These are phyloP conservation scores for Entoloma clypeatum DNA, from an alignment of 1,284 basidiomycete genomes.

Conservation along the genomic window DNA sequence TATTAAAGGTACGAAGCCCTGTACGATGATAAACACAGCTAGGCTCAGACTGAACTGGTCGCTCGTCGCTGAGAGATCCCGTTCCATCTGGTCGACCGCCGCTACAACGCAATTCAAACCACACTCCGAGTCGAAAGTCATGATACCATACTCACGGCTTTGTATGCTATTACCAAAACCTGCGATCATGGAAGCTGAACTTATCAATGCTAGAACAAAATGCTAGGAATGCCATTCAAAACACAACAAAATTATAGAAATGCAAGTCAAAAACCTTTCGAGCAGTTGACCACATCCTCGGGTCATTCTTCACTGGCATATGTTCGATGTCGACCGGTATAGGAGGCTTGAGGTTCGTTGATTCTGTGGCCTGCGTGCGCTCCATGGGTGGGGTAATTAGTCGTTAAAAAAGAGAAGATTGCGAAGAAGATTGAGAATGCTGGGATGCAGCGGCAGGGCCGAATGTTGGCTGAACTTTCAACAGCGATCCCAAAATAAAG, in stretches of 20 bases:
- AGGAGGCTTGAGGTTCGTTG: slow-evolving; percentile 2
- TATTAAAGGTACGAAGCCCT: slow-evolving; percentile 63
- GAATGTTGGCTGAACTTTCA: too few relatives aligned
- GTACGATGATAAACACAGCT: slow-evolving; percentile 77
- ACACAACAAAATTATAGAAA: neutral
- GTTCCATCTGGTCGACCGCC: slow-evolving; percentile 63
- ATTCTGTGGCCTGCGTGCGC: slow-evolving; percentile 3
- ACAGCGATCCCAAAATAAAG: too few relatives aligned
- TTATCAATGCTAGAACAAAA: slow-evolving; percentile 52
- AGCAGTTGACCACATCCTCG: slow-evolving; percentile 63
- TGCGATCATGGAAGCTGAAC: slow-evolving; percentile 62
- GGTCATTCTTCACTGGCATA: slow-evolving; percentile 68
- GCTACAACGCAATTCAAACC: slow-evolving; percentile 31
- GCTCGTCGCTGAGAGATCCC: slow-evolving; percentile 60
- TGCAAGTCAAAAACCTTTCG: slow-evolving; percentile 53
- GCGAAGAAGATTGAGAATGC: too few relatives aligned
- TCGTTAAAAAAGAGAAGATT: too few relatives aligned
- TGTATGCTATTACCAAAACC: slow-evolving; percentile 68
- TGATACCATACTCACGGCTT: slow-evolving; percentile 47
- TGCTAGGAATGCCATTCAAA: slow-evolving; percentile 34
- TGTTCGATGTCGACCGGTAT: slow-evolving; percentile 36
- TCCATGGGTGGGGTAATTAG: too few relatives aligned
- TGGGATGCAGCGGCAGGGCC: neutral
- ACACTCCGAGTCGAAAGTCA: slow-evolving; percentile 8
- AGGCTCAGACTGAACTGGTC: slow-evolving; percentile 71